Base-by-base conservation (phyloP, 2,329 filamentous ascomycete species). In the Alternaria hordeiaustralica region DNA sequence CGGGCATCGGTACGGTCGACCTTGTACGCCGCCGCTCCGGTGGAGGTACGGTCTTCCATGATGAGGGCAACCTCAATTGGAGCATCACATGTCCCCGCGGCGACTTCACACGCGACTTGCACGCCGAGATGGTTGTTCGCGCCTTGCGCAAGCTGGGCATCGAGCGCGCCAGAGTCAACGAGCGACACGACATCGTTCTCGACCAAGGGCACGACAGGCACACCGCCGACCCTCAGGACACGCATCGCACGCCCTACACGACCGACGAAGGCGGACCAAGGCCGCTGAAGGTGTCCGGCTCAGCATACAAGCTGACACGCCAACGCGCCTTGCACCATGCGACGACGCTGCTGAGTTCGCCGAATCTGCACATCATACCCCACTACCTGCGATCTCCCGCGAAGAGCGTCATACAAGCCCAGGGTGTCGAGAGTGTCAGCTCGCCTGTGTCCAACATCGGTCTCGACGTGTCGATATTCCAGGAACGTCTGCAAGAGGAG, bases 31-130 rank as follows among this genome's bases (percentile, higher is more conserved):
- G 96, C 18, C 88, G 95, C 55, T 94, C 91, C 21, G 96, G 96
- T 26, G 96, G 96, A 53, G 96, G 96, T 49, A 89, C 96, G 2
- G 96, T 99, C 55, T 98, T 97, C 77, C 96, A 99, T 79, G 96
- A 98, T 79, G 81, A 85, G 45, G 95, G 95, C 58, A 99, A 99
- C 78, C 87, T 97, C 70, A 99, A 99, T 81, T 99, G 94, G 85
- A 92, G 91, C 76, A 93, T 98, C 58, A 96, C 97, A 53, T 93
- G 90, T 67, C 94, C 94, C 2, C 87, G 92, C 0, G 84, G 85
- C 0, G 82, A 81, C 1, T 98, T 98, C 77, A 91, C 95, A 66
- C 88, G 96, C 28, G 88, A 97, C 82, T 92, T 88, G 76, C 93
- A 98, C 82, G 95, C 94, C 13, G 88, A 93, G 76, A 97, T 98